These are phyloP conservation scores for Phytophthora vignae DNA, from an alignment of 352 stramenopile genomes.

Conservation along the genomic window DNA sequence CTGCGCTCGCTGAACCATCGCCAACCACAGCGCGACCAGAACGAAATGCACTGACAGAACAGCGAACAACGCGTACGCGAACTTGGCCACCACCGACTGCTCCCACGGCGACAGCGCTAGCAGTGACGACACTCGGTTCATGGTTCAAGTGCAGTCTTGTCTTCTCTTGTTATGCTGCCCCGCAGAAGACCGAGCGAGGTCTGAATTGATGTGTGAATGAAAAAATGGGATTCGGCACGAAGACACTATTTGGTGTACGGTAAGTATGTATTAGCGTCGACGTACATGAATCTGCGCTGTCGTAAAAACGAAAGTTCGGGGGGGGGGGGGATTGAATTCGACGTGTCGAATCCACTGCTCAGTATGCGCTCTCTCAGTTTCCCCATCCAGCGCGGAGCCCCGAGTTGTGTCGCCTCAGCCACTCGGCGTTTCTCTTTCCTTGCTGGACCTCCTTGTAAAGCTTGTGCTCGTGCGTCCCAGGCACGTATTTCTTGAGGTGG, in stretches of 20 bases:
- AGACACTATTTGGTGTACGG: background rate
- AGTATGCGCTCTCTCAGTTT: too few species aligned
- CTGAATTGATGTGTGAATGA: background rate
- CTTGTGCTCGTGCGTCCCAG: background rate
- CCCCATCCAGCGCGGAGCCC: background rate
- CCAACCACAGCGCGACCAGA: slow-evolving; percentile 20
- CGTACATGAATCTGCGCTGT: too few species aligned
- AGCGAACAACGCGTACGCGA: slow-evolving; percentile 11
- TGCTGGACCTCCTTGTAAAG: background rate
- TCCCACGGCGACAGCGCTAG: slow-evolving; percentile 3
- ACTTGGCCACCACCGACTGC: slow-evolving; percentile 2
- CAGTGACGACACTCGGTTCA: background rate
- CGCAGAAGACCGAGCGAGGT: too few species aligned
- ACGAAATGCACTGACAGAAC: slow-evolving; percentile 28
- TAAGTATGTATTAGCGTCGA: too few species aligned
- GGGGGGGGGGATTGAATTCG: too few species aligned
- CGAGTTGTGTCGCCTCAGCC: background rate
- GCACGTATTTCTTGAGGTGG: background rate
- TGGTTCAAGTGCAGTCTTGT: too few species aligned
- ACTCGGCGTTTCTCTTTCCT: background rate
- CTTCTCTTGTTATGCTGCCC: too few species aligned
- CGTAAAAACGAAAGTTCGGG: too few species aligned
- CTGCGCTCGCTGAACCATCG: slow-evolving; percentile 9
- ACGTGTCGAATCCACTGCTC: too few species aligned
- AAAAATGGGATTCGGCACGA: background rate